Conservation (phyloP, 2,329 filamentous ascomycete genomes). For the Fusarium marasasianum region DNA sequence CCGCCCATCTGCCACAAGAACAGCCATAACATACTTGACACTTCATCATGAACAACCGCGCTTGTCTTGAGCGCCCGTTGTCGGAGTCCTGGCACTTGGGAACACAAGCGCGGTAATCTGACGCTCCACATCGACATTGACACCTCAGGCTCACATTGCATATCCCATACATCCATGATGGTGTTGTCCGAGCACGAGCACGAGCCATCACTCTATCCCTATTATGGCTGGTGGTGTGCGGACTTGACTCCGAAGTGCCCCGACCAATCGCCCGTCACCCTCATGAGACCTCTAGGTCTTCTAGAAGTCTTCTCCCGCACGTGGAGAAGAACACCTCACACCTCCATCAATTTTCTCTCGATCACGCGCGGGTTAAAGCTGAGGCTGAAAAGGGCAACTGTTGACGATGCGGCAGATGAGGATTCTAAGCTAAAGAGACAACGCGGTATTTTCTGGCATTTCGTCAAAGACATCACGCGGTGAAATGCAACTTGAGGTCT, state of each 20-base stretch:
- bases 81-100: background rate
- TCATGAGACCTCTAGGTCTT: conserved; percentile 29
- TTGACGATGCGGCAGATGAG: background rate
- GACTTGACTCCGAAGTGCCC: background rate
- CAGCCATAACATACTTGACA: background rate
- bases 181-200: background rate
- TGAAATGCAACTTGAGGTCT: background rate
- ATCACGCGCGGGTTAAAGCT: conserved; percentile 24
- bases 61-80: conserved; percentile 4
- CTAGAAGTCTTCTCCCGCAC: conserved; percentile 42
- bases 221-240: conserved; percentile 16
- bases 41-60: background rate
- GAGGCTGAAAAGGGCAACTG: conserved; percentile 13
- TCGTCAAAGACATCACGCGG: background rate
- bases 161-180: background rate
- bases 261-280: conserved; percentile 12
- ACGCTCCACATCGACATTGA: background rate
- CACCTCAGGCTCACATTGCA: background rate
- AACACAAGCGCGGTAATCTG: background rate
- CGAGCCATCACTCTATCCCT: background rate
- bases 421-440: background rate
- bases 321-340: conserved; percentile 16
- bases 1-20: background rate
- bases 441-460: conserved; percentile 7
- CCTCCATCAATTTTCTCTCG: conserved; percentile 3